Evolutionary conservation across 805 yeast species (phyloP), one percentile per base, ranked within the genome.

Genomic region (Kregervanrija pseudodelftensis): DNA sequence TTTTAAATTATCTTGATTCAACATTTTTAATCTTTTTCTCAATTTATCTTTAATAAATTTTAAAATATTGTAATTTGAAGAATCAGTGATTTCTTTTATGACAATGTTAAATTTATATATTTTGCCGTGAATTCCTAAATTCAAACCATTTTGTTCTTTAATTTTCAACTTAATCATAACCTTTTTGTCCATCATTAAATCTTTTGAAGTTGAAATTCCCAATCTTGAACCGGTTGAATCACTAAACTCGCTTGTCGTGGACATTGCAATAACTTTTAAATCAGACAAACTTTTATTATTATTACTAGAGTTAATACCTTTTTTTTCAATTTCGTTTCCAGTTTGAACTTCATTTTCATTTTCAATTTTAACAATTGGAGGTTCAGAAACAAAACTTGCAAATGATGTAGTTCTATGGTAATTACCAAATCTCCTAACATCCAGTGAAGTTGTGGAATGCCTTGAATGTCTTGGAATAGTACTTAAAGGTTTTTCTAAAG

Each of bases 401-500:
- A 50, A 50, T 7, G 60, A 55, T 22, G 47, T 45, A 8, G 49
- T 45, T 30, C 38, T 41, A 13, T 45, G 17, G 4, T 22, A 22
- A 22, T 22, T 22, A 5, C 11, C n/a, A 3, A 30, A 13, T 12
- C n/a, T 5, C 7, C 42, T 14, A 31, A 28, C 36, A n/a, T 33
- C 39, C 11, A 16, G 22, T 8, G 36, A 30, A 12, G 44, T 34
- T 11, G 33, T 15, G 3, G 39, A 35, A 30, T 32, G 22, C 31
- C 16, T 33, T 11, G 44, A 38, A 8, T 5, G 44, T 15, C 8
- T 16, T 22, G 28, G 28, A 11, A 55, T 43, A 1, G 59, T 52
- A 38, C 49, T 57, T 37, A 60, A 44, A 2, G 66, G 66, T 39
- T 52, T 56, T 36, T 59, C 64, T 38, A 59, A 48, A 9, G 61